Evolutionary conservation across 202 grass and related monocot species (phyloP).

Genomic region (Alloteropsis angusta): DNA sequence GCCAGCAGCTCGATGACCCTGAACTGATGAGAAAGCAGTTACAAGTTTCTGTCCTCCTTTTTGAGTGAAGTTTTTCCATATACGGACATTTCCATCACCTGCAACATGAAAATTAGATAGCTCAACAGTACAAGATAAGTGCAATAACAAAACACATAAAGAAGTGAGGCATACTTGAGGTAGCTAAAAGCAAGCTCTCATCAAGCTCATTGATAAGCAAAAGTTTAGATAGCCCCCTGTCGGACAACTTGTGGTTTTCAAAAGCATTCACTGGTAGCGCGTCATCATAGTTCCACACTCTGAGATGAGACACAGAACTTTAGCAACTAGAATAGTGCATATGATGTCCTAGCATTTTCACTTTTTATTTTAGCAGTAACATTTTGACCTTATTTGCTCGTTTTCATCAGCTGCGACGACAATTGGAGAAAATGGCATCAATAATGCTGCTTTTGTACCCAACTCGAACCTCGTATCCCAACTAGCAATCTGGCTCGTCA

Average conservation of each 20-base stretch:
- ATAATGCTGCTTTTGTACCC: constrained; percentile 69
- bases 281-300: constrained; percentile 93
- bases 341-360: not conserved
- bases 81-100: constrained; percentile 93
- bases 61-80: constrained; percentile 87
- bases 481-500: constrained; percentile 88
- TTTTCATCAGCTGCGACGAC: constrained; percentile 95
- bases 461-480: constrained; percentile 89
- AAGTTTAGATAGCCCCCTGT: constrained; percentile 86
- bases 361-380: not conserved
- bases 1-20: constrained; percentile 47
- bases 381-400: constrained; percentile 72
- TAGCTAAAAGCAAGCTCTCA: constrained; percentile 89
- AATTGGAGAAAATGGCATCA: constrained; percentile 78
- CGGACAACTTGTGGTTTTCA: constrained; percentile 70
- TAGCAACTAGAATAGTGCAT: not conserved
- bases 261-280: constrained; percentile 69
- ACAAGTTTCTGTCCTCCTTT: constrained; percentile 79
- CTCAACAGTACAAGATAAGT: constrained; percentile 2
- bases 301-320: constrained; percentile 34
- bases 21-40: constrained; percentile 89
- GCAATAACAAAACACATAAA: not conserved
- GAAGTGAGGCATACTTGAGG: constrained; percentile 52
- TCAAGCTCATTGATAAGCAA: constrained; percentile 92
- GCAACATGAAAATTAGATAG: constrained; percentile 23